These are phyloP conservation scores for Anethum foeniculum DNA, from an alignment of 140 eudicot species.

Conservation along the genomic window DNA sequence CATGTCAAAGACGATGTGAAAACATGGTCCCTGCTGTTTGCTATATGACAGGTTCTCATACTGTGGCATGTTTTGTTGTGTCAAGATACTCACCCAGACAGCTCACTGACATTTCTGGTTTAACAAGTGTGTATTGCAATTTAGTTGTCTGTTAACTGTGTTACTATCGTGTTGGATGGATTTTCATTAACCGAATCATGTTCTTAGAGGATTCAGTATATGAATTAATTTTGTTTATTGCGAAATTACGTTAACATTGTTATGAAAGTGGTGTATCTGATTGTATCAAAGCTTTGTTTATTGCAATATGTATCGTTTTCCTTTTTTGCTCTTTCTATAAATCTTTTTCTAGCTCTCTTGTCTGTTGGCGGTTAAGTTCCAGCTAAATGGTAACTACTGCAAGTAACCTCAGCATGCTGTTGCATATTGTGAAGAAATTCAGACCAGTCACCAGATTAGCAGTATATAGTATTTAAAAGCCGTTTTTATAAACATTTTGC, in stretches of 20 bases:
- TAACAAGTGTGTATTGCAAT: neutral
- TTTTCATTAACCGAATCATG: neutral
- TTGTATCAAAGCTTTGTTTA: neutral
- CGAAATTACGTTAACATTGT: too few species aligned
- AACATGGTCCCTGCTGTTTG: neutral
- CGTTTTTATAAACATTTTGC: conserved; percentile 20
- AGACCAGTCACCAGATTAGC: neutral
- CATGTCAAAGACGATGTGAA: neutral
- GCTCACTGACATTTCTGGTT: neutral
- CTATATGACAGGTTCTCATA: neutral
- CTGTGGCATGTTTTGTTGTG: neutral
- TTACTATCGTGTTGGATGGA: neutral
- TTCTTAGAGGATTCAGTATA: neutral
- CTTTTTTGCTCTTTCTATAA: neutral
- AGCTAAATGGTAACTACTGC: neutral
- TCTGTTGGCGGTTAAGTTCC: neutral
- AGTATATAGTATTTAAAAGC: neutral
- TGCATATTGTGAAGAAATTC: neutral
- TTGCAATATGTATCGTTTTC: neutral
- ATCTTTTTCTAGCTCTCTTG: neutral
- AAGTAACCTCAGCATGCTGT: neutral
- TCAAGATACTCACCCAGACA: neutral
- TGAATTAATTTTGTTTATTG: neutral
- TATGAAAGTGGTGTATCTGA: neutral
- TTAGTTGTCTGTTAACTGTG: neutral